A percentile compares a stretch with the other conserved stretches of the same genome.
Evolutionary conservation across 2,329 filamentous ascomycete genomes (phyloP).

Genomic region (Cladophialophora yegresii): DNA sequence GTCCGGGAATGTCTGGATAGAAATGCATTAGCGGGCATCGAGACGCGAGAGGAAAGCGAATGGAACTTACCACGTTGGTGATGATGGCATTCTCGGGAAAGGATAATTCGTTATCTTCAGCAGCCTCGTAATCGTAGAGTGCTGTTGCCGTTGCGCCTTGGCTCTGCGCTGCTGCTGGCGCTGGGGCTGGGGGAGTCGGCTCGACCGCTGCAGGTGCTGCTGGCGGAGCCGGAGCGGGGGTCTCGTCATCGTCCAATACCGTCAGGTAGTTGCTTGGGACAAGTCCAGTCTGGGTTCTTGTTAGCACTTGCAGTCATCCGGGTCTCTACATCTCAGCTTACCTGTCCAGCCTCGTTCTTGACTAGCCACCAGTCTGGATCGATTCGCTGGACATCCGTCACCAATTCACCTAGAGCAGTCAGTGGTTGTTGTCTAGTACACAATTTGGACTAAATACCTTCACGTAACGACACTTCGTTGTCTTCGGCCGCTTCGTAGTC

Average conservation of each 20-base stretch:
- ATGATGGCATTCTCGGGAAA: conserved; percentile 90
- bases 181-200: conserved; percentile 39
- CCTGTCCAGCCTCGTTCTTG: conserved; percentile 72
- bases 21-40: background rate
- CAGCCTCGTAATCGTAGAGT: conserved; percentile 93
- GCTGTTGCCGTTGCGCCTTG: conserved; percentile 73
- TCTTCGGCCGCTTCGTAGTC: conserved; percentile 98
- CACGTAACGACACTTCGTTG: conserved; percentile 87
- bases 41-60: background rate
- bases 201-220: conserved; percentile 42
- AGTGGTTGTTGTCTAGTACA: background rate
- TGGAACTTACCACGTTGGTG: conserved; percentile 68
- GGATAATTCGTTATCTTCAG: conserved; percentile 82
- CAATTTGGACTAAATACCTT: conserved; percentile 55
- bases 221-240: conserved; percentile 39
- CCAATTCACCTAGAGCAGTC: conserved; percentile 57
- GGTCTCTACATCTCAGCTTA: conserved; percentile 51
- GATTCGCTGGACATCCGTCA: conserved; percentile 94
- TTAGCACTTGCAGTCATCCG: conserved; percentile 1
- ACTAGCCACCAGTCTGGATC: conserved; percentile 99
- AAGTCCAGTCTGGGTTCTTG: conserved; percentile 57
- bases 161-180: conserved; percentile 38
- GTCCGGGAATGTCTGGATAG: conserved; percentile 80
- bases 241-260: conserved; percentile 60
- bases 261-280: conserved; percentile 99